Base-by-base conservation (phyloP, 2,329 filamentous ascomycete species). In the Monilinia fructicola region DNA sequence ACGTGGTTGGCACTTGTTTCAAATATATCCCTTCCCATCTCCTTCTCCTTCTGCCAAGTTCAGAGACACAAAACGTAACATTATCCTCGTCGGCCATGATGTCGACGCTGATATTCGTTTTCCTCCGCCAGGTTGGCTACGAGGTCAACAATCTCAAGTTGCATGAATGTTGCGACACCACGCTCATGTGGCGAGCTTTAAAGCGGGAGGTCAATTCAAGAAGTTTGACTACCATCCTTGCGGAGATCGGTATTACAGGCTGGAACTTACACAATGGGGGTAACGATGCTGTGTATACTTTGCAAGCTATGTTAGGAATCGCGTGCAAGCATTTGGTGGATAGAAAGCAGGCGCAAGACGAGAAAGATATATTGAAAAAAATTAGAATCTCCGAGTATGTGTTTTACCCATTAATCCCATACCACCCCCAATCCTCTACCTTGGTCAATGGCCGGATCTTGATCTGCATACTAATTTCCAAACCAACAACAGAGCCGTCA, bases 11-110 rank as follows among this genome's bases (percentile, higher is more conserved):
- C 14, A 76, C 74, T 14, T 87, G 83, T 76, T 89, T 90, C 75
- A 78, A 79, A 48, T 78, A 48, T 78, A 81, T n/a, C 85, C 86
- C 0, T 87, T 82, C 72, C 84, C 82, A 18, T 76, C 70, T 16
- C 63, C 66, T 4, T 63, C 38, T 40, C 46, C 55, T 9, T 61
- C 65, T 6, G 23, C 44, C 28, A 26, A 48, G 35, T 48, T 53
- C 10, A 53, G 11, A 40, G 60, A 70, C 7, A 65, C 63, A 21
- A 76, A 73, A 69, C 79, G 88, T 35, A 87, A 86, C 53, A 78
- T 97, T 54, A 81, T 96, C 31, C 81, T 98, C 18, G 86, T 97
- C 2, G 95, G 92, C 23, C 93, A 97, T 74, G 89, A 91, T 67
- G 77, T 90, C 12, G 73, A 78, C 1, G 77, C 82, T 14, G 95